phyloP scores from a whole-genome alignment of 169 alveolate species.

The Eimeria acervulina region DNA sequence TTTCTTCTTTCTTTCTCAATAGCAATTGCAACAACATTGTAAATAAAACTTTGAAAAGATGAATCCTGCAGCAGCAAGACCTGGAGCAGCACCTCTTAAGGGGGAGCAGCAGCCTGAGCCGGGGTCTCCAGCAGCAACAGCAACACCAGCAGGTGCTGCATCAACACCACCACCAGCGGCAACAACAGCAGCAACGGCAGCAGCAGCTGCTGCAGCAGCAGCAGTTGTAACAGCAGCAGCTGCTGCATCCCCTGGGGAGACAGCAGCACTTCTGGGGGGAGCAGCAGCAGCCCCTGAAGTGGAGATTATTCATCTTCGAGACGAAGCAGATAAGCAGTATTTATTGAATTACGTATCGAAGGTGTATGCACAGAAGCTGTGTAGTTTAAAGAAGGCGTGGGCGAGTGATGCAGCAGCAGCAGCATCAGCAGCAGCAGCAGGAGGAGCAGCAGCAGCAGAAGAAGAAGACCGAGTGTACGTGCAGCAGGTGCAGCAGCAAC shows the following conservation, averaged over 20 bases:
- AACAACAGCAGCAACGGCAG: background rate
- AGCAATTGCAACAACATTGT: no score
- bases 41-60: no score
- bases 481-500: background rate
- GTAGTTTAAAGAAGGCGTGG: background rate
- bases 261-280: background rate
- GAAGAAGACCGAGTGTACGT: background rate
- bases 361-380: background rate
- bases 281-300: background rate
- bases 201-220: constrained; percentile 14
- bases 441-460: background rate
- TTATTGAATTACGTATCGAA: background rate
- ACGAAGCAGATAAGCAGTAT: background rate
- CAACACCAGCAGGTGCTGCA: background rate
- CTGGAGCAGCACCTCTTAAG: no score
- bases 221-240: background rate
- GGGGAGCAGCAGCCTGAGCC: no score
- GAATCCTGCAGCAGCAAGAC: no score
- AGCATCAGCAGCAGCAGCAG: background rate
- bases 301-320: background rate
- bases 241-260: background rate
- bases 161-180: background rate
- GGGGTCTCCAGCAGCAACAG: no score
- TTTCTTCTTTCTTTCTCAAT: no score
- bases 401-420: background rate